These are phyloP conservation scores for Trichoderma simmonsii DNA, from an alignment of 2,329 filamentous ascomycete species.

Conservation along the genomic window DNA sequence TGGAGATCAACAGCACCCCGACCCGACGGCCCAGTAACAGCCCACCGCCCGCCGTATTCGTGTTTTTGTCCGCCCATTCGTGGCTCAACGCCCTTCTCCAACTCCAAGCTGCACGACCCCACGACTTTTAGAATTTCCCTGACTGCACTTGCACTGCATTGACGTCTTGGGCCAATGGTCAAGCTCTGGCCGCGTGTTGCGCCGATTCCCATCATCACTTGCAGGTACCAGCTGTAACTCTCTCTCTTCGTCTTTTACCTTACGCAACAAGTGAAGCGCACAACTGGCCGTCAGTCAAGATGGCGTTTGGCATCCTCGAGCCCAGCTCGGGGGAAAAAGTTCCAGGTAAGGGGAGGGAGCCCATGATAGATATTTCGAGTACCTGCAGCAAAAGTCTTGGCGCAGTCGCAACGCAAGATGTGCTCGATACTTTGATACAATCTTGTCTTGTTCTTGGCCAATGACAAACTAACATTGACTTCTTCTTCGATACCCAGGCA, in stretches of 20 bases:
- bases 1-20: not conserved
- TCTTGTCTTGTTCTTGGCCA: not conserved
- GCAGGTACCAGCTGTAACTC: not conserved
- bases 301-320: slow-evolving; percentile 67
- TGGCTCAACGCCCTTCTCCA: not conserved
- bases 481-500: slow-evolving; percentile 41
- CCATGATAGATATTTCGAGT: not conserved
- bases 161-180: not conserved
- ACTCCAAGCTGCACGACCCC: not conserved
- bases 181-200: not conserved
- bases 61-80: not conserved
- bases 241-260: not conserved
- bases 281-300: slow-evolving; percentile 23
- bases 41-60: not conserved
- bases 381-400: not conserved
- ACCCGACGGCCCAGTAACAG: no score
- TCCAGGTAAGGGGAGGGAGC: slow-evolving; percentile 56
- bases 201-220: not conserved
- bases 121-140: not conserved
- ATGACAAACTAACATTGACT: not conserved
- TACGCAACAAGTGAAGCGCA: not conserved
- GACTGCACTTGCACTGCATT: not conserved
- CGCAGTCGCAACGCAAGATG: not conserved
- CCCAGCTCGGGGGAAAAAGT: slow-evolving; percentile 64
- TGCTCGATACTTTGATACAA: not conserved